Evolutionary conservation across 768 basidiomycete genomes (phyloP).

Genomic region (Lyophyllum shimeji): DNA sequence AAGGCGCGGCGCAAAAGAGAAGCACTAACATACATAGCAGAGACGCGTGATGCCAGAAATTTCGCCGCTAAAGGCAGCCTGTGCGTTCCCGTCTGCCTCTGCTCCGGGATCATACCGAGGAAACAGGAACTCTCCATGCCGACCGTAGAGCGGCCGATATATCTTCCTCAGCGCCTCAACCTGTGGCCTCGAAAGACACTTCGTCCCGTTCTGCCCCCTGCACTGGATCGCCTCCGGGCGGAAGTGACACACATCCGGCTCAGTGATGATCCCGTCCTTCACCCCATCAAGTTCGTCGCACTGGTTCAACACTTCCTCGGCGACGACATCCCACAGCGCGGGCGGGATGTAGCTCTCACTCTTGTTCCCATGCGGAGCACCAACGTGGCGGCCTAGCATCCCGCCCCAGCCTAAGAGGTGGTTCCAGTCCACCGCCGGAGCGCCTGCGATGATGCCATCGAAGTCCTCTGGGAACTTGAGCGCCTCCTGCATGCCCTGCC

Average conservation of each 20-base stretch:
- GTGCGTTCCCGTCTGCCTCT: not conserved
- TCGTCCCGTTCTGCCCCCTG: not conserved
- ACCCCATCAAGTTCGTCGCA: constrained; percentile 15
- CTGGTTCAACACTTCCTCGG: constrained; percentile 11
- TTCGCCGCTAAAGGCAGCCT: not conserved
- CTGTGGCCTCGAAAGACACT: constrained; percentile 7
- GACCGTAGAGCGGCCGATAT: constrained; percentile 11
- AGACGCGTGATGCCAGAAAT: not conserved
- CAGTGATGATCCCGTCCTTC: constrained; percentile 13
- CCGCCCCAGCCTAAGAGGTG: not conserved
- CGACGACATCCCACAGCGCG: constrained; percentile 6
- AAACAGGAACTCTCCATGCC: not conserved
- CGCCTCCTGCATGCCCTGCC: constrained; percentile 6
- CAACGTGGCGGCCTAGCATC: not conserved
- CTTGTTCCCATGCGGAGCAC: not conserved
- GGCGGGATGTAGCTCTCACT: not conserved
- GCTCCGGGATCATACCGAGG: not conserved
- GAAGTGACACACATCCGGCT: constrained; percentile 14
- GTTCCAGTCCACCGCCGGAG: constrained; percentile 3
- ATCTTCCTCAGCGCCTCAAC: constrained; percentile 6
- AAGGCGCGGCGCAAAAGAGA: not conserved
- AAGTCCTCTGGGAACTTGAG: constrained; percentile 14
- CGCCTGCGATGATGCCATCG: constrained; percentile 7
- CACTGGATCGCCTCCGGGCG: constrained; percentile 13
- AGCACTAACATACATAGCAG: not conserved